Conservation (phyloP, 2,329 filamentous ascomycete species). For the Pyrenophora seminiperda region DNA sequence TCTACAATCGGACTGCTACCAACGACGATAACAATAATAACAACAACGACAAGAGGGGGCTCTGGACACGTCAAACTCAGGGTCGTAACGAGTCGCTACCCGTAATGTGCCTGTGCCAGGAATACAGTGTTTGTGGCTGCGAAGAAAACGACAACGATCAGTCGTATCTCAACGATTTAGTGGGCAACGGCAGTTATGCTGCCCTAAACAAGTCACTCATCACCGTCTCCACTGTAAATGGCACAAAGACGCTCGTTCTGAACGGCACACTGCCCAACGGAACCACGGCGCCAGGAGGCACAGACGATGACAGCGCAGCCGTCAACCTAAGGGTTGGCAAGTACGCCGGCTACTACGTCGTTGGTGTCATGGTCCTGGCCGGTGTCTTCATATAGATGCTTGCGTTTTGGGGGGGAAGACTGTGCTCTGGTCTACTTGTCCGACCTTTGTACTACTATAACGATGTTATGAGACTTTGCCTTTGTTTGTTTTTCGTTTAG, state of each 20-base stretch:
- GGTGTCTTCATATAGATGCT: conserved; percentile 18
- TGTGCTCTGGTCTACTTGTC: background rate
- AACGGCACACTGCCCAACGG: conserved; percentile 76
- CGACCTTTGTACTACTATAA: background rate
- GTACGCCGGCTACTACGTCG: conserved; percentile 47
- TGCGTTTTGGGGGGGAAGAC: too few species aligned
- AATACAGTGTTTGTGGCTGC: conserved; percentile 66
- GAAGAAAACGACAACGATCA: conserved; percentile 66
- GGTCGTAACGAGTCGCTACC: conserved; percentile 63
- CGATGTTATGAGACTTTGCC: conserved; percentile 1
- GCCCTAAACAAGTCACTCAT: conserved; percentile 67
- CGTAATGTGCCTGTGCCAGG: conserved; percentile 66
- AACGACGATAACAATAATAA: conserved; percentile 52
- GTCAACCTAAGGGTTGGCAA: conserved; percentile 31
- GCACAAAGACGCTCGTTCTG: conserved; percentile 67
- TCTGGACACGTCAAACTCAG: conserved; percentile 11
- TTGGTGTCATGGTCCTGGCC: conserved; percentile 47
- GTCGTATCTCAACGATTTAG: conserved; percentile 64
- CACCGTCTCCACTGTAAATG: conserved; percentile 66
- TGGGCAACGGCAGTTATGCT: conserved; percentile 61
- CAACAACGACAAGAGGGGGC: conserved; percentile 7
- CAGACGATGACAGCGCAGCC: conserved; percentile 35
- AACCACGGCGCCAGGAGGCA: conserved; percentile 50
- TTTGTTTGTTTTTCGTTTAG: background rate
- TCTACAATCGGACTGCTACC: conserved; percentile 52